Base-by-base conservation (phyloP, 208 protist genomes). In the Crithidia brevicula region DNA sequence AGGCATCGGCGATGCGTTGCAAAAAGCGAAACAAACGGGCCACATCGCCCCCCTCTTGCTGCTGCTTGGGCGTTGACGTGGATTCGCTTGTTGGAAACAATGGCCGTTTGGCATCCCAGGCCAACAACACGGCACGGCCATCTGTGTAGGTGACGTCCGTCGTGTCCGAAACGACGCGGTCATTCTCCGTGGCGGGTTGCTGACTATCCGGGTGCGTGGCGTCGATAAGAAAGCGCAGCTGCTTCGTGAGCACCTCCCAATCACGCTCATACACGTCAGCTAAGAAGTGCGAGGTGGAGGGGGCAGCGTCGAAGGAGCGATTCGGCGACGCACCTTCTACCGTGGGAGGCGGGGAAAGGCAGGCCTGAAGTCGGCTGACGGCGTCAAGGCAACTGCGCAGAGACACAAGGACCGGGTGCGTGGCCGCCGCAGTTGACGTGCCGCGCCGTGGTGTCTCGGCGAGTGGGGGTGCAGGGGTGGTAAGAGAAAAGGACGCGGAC, bases 211-310 rank as follows among this genome's bases (percentile, higher is more conserved):
- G 23, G 59, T 54, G 58, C 36, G 45, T 47, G 16, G 36, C 20
- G 18, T 67, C 50, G 13, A 77, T 57, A 36, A 71, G 9, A 47
- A 40, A n/a, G 13, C 62, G 57, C 40, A 68, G 62, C 45, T 52
- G 40, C 27, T 51, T 54, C 11, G 67, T 50, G 7, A 69, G 28
- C 25, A 9, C 51, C 11, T 67, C 61, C 69, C 61, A 67, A 11
- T 45, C 33, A 16, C 18, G 69, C 36, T 63, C 60, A 22, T 69
- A 16, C 30, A 16, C 33, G 18, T 33, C 46, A 0, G 25, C 57
- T 28, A 36, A 42, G 10, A 67, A 33, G 46, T 22, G 23, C 23
- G 10, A 25, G 16, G 9, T 43, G 28, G 20, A 3, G 18, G 28
- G 3, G 4, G 30, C 9, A 22, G 31, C 6, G 56, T 22, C 5